Conservation (phyloP, 108 stramenopile genomes). For the Stephanodiscus minutulus region DNA sequence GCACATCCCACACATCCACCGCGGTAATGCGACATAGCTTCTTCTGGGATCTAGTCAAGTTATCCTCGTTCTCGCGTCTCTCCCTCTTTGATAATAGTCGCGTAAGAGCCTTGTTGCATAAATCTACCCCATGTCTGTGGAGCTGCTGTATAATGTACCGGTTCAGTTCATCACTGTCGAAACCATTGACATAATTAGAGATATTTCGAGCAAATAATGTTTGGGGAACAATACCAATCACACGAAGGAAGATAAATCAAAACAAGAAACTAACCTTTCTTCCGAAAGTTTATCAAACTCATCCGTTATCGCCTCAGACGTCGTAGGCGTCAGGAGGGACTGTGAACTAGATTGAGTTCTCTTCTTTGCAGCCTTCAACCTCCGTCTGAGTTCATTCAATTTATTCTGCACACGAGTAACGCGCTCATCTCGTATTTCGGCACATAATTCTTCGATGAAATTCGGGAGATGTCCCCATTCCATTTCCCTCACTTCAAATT, state of each 20-base stretch:
- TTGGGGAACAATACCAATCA: background rate
- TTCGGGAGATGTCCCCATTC: constrained; percentile 6
- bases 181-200: background rate
- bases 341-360: background rate
- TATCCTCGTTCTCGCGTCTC: constrained; percentile 6
- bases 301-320: background rate
- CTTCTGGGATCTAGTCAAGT: background rate
- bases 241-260: background rate
- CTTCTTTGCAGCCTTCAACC: background rate
- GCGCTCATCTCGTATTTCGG: background rate
- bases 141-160: background rate
- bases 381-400: background rate
- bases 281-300: background rate
- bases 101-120: constrained; percentile 6
- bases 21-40: constrained; percentile 4
- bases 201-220: background rate
- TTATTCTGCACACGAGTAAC: constrained; percentile 2
- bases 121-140: constrained; percentile 8
- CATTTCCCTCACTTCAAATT: background rate
- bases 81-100: constrained; percentile 8
- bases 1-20: constrained; percentile 4
- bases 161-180: constrained; percentile 2
- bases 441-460: constrained; percentile 3
- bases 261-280: background rate
- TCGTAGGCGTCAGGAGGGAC: background rate